These are phyloP conservation scores for Simmondsia chinensis DNA, from an alignment of 148 eudicot species.

Conservation along the genomic window DNA sequence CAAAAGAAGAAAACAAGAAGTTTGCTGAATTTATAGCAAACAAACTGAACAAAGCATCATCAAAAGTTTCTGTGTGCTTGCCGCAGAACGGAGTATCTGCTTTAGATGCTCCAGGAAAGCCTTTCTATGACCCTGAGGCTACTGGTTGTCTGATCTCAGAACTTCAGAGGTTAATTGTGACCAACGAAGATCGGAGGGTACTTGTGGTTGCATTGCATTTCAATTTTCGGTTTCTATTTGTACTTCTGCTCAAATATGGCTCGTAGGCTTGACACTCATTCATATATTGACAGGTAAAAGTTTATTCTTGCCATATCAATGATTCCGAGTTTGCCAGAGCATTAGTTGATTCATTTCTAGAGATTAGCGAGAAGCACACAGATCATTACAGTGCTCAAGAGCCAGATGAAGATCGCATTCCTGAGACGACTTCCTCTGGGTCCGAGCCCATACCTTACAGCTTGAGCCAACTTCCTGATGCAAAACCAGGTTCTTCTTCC, in stretches of 20 bases:
- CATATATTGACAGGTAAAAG: constrained; percentile 51
- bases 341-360: constrained; percentile 70
- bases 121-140: constrained; percentile 82
- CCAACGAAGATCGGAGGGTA: constrained; percentile 64
- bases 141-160: constrained; percentile 61
- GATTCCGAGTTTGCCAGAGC: constrained; percentile 85
- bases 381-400: no score
- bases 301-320: constrained; percentile 73
- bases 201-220: constrained; percentile 5
- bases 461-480: constrained; percentile 69
- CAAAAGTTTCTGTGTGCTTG: constrained; percentile 69
- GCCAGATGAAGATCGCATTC: constrained; percentile 21
- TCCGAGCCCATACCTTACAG: constrained; percentile 31
- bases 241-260: no score
- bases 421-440: constrained; percentile 12
- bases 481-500: constrained; percentile 65
- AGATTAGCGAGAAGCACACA: constrained; percentile 31
- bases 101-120: constrained; percentile 77
- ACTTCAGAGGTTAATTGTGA: constrained; percentile 54
- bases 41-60: constrained; percentile 72
- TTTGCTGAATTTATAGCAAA: constrained; percentile 80
- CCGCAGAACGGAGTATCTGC: constrained; percentile 94
- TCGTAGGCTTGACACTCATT: no score
- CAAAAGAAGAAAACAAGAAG: constrained; percentile 69
- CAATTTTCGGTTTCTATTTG: not conserved